A percentile compares a stretch with the other conserved stretches of the same genome.
These are phyloP conservation scores for Globisporangium yorkense DNA, from an alignment of 352 stramenopile genomes.

Conservation along the genomic window DNA sequence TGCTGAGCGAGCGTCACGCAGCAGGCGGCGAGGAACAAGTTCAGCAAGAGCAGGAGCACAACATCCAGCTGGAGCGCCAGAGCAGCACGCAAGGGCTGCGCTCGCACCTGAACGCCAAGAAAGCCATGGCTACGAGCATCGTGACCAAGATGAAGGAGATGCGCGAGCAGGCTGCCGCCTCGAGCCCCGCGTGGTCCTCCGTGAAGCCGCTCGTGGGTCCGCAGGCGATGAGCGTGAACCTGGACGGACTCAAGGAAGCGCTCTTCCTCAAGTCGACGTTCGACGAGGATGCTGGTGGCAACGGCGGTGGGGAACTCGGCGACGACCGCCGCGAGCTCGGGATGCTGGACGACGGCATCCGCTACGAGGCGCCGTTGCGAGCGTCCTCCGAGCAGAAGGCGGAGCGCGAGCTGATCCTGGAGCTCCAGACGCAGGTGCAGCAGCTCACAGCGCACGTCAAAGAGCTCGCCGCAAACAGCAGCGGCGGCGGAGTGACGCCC, in stretches of 20 bases:
- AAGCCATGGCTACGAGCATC: conserved; percentile 11
- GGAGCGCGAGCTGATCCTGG: conserved; percentile 9
- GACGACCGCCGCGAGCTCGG: conserved; percentile 2
- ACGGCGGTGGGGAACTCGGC: background rate
- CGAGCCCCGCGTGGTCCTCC: conserved; percentile 7
- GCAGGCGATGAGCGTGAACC: conserved; percentile 8
- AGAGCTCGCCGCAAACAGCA: background rate
- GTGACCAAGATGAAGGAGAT: conserved; percentile 13
- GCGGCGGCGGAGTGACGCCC: background rate
- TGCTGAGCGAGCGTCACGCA: background rate
- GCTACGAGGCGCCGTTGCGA: conserved; percentile 10
- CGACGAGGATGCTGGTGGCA: background rate
- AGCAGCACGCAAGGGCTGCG: conserved; percentile 3
- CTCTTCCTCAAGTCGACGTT: conserved; percentile 17
- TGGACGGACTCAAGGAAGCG: conserved; percentile 11
- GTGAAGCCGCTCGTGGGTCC: conserved; percentile 9
- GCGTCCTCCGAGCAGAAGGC: conserved; percentile 3
- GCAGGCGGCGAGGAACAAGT: background rate
- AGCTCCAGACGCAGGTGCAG: conserved; percentile 15
- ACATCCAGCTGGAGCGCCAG: conserved; percentile 7
- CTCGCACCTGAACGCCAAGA: conserved; percentile 4
- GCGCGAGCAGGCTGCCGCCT: conserved; percentile 5
- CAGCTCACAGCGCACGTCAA: conserved; percentile 10
- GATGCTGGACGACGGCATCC: conserved; percentile 13
- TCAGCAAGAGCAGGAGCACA: background rate